These are phyloP conservation scores for Pseudogymnoascus sp. DNA, from an alignment of 2,329 filamentous ascomycete genomes.

Conservation along the genomic window DNA sequence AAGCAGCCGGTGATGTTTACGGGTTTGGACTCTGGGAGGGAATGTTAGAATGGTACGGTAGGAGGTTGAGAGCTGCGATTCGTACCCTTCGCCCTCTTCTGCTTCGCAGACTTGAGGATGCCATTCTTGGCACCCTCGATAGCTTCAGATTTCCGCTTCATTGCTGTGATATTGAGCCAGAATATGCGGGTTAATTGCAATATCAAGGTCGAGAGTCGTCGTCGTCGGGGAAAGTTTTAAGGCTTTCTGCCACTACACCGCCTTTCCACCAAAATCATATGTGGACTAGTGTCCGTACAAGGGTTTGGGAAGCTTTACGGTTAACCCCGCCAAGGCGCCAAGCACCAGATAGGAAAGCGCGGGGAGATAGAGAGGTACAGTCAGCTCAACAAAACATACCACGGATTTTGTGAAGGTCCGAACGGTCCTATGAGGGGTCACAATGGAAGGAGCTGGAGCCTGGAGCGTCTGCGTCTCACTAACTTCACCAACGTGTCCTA, in stretches of 20 bases:
- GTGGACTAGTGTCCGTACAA: not conserved
- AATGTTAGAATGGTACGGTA: not conserved
- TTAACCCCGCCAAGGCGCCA: not conserved
- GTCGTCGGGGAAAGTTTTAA: not conserved
- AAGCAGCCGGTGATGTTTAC: constrained; percentile 53
- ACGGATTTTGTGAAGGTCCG: not conserved
- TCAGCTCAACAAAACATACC: not conserved
- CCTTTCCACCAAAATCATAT: not conserved
- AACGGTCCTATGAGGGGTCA: not conserved
- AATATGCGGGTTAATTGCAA: not conserved
- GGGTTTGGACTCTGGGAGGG: constrained; percentile 6
- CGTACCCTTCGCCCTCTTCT: constrained; percentile 6
- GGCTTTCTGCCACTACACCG: constrained; percentile 9
- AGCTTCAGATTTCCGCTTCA: constrained; percentile 3
- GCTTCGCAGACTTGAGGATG: not conserved
- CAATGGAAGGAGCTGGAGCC: not conserved
- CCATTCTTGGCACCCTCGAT: constrained; percentile 1
- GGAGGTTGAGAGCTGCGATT: not conserved
- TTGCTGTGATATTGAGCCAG: not conserved
- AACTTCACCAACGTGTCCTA: not conserved
- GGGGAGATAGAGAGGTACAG: not conserved
- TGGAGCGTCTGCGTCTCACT: not conserved
- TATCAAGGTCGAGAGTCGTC: not conserved
- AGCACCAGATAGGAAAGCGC: not conserved
- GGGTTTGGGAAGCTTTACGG: not conserved